Percentiles rank a stretch among this genome's conserved stretches.
Conservation (phyloP, 305 asterid species). For the Fraxinus greggii region DNA sequence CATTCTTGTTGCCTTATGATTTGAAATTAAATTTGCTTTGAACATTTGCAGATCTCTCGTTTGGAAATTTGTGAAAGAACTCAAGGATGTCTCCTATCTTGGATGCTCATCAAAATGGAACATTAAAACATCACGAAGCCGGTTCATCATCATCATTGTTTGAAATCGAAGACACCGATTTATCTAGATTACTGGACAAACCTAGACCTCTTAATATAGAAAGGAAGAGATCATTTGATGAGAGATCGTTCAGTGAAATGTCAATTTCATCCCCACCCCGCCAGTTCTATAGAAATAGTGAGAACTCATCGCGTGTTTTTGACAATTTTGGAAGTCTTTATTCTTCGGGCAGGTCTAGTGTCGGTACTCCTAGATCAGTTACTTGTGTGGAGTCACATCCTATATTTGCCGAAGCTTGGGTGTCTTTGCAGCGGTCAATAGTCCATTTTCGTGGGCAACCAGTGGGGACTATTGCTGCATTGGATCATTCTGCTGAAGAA, state of each 20-base stretch:
- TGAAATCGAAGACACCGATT: constrained; percentile 68
- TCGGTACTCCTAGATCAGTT: constrained; percentile 75
- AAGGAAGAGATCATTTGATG: constrained; percentile 88
- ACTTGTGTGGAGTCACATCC: constrained; percentile 68
- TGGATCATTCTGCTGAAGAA: constrained; percentile 80
- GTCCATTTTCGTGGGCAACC: constrained; percentile 83
- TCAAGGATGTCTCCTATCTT: constrained; percentile 47
- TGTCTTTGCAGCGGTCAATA: constrained; percentile 63
- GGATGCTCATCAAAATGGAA: constrained; percentile 54
- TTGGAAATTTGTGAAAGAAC: constrained; percentile 8
- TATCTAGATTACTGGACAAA: constrained; percentile 55
- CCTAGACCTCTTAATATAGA: constrained; percentile 62
- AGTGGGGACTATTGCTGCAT: constrained; percentile 89
- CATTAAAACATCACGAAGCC: constrained; percentile 41
- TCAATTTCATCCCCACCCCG: constrained; percentile 70
- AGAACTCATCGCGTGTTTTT: constrained; percentile 63
- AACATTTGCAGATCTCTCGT: constrained; percentile 28
- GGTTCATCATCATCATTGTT: constrained; percentile 55
- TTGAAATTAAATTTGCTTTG: not conserved
- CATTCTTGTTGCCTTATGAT: not conserved
- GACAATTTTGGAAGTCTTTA: constrained; percentile 51
- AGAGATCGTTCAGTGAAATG: constrained; percentile 78
- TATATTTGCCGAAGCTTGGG: constrained; percentile 87
- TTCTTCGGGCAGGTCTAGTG: constrained; percentile 64
- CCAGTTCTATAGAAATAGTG: constrained; percentile 41